A percentile compares a stretch with the other conserved stretches of the same genome.
These are phyloP conservation scores for Myriosclerotinia curreyana DNA, from an alignment of 2,329 filamentous ascomycete species.

Conservation along the genomic window DNA sequence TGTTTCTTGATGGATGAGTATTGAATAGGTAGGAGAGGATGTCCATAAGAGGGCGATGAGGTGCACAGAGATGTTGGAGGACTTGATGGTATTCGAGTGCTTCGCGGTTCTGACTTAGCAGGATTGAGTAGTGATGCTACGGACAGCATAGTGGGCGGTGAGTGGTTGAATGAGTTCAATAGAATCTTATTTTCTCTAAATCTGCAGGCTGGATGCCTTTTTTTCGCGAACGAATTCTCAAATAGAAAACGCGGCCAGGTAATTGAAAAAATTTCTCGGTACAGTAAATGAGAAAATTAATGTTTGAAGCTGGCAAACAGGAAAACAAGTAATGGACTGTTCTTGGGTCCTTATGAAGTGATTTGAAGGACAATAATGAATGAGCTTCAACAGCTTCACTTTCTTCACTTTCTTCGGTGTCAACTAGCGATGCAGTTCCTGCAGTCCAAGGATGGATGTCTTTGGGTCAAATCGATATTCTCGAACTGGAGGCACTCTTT, in stretches of 20 bases:
- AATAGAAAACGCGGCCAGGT: slow-evolving; percentile 23
- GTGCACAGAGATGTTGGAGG: slow-evolving; percentile 36
- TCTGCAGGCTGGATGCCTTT: slow-evolving; percentile 33
- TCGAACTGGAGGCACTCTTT: slow-evolving; percentile 47
- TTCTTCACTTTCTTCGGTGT: slow-evolving; percentile 33
- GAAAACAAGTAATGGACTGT: slow-evolving; percentile 28
- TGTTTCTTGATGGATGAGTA: slow-evolving; percentile 44
- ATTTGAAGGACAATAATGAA: slow-evolving; percentile 27
- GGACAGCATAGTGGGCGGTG: slow-evolving; percentile 53
- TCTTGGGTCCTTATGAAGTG: slow-evolving; percentile 30
- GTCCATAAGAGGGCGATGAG: slow-evolving; percentile 34
- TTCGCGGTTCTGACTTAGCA: slow-evolving; percentile 41
- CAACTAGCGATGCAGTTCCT: slow-evolving; percentile 32
- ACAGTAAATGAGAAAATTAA: slow-evolving; percentile 29
- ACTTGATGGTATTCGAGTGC: slow-evolving; percentile 45
- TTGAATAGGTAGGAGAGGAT: slow-evolving; percentile 32
- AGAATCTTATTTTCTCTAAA: slow-evolving; percentile 28
- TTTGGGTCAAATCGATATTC: slow-evolving; percentile 34
- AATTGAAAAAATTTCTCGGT: slow-evolving; percentile 23
- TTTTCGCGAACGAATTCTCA: slow-evolving; percentile 30
- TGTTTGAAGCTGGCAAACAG: slow-evolving; percentile 35
- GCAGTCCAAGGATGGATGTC: slow-evolving; percentile 33
- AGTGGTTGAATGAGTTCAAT: slow-evolving; percentile 31
- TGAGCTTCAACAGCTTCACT: slow-evolving; percentile 29
- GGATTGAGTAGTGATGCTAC: slow-evolving; percentile 67